phyloP scores from a whole-genome alignment of 768 basidiomycete genomes.

The Suillus discolor region DNA sequence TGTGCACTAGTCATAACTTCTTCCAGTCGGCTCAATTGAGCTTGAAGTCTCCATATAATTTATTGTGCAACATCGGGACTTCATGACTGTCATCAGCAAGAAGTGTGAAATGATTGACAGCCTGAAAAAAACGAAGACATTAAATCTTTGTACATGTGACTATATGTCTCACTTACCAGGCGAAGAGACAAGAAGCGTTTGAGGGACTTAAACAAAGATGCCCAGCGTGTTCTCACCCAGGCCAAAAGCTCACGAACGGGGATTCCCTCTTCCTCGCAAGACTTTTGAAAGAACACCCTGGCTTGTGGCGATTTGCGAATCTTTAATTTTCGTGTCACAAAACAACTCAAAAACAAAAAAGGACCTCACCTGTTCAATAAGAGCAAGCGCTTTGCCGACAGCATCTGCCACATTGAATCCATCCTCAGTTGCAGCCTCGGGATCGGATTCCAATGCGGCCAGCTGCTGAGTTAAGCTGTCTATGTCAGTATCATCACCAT shows the following conservation, averaged over 20 bases:
- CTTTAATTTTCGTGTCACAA: background rate
- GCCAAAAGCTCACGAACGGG: background rate
- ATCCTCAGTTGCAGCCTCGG: background rate
- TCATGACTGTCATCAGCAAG: conserved; percentile 23
- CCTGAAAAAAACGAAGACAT: background rate
- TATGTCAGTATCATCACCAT: background rate
- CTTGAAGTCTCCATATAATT: conserved; percentile 23
- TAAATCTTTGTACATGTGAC: too few species aligned
- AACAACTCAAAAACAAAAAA: background rate
- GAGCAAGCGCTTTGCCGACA: background rate
- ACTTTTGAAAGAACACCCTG: background rate
- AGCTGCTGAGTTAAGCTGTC: background rate
- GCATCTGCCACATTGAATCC: background rate
- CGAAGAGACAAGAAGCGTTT: background rate
- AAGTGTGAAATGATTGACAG: background rate
- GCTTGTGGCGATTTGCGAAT: background rate
- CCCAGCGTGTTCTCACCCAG: background rate
- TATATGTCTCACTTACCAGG: too few species aligned
- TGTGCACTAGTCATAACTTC: conserved; percentile 22
- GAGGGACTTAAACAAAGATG: background rate
- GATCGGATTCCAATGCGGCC: background rate
- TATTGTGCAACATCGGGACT: conserved; percentile 14
- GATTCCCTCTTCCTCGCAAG: background rate
- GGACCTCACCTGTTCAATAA: background rate
- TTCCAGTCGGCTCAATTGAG: conserved; percentile 26